A percentile compares a stretch with the other conserved stretches of the same genome.
Evolutionary conservation across 2,329 filamentous ascomycete genomes (phyloP).

Genomic region (Cladosporium sp.): DNA sequence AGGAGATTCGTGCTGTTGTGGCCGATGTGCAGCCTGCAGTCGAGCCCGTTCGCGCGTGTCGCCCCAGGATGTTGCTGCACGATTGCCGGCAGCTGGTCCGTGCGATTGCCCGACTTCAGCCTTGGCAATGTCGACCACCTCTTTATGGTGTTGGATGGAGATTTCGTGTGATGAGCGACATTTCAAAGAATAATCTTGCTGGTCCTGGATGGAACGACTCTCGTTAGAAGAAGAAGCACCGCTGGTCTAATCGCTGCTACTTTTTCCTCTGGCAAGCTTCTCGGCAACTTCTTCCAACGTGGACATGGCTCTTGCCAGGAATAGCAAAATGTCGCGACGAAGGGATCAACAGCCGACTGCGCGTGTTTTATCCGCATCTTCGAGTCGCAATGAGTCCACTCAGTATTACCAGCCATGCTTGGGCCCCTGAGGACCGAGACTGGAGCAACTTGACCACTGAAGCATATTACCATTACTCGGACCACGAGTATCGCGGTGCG

Average conservation of each 20-base stretch:
- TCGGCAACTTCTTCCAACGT: neutral
- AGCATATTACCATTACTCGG: neutral
- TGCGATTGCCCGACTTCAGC: slow-evolving; percentile 3
- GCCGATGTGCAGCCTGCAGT: neutral
- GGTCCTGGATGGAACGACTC: neutral
- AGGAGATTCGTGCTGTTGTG: neutral
- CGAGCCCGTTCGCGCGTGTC: slow-evolving; percentile 9
- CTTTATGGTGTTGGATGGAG: neutral
- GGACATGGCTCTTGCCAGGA: neutral
- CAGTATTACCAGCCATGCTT: neutral
- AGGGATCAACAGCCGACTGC: neutral
- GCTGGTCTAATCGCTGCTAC: neutral
- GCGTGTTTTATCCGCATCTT: neutral
- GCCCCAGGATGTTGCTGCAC: slow-evolving; percentile 15
- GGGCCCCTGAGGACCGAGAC: neutral
- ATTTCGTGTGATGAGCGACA: neutral
- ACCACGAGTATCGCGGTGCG: neutral
- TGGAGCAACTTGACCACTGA: neutral
- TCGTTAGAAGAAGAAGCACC: neutral
- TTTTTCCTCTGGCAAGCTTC: neutral
- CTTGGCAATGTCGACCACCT: slow-evolving; percentile 2
- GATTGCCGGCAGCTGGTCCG: slow-evolving; percentile 10
- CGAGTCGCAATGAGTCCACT: neutral
- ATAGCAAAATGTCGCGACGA: neutral
- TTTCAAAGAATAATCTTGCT: neutral